Evolutionary conservation across 352 stramenopile genomes (phyloP), one percentile per base, ranked within the genome.

Genomic region (Phytophthora sansomeana): DNA sequence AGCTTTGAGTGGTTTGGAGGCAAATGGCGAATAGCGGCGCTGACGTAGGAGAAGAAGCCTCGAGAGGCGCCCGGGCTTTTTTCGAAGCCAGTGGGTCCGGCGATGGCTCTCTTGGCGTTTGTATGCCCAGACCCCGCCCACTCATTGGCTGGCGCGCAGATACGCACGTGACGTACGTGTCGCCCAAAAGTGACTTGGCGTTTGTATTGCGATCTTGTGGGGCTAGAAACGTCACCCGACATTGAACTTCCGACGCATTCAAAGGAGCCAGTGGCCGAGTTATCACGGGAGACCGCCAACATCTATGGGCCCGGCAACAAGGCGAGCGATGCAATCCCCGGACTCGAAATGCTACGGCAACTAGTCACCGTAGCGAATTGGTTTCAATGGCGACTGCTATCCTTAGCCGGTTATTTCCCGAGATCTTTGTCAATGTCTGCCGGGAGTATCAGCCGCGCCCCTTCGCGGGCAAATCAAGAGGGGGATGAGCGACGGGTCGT

Each of bases 21-120:
- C 66, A 72, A 78, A 75, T 78, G 60, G 38, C 16, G 48, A 72
- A 66, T 77, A 63, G 33, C 39, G 50, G 19, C 54, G 61, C 66
- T 74, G 69, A 77, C 63, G 64, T 74, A 73, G 60, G 63, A n/a
- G n/a, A n/a, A n/a, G n/a, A n/a, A n/a, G n/a, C n/a, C n/a, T n/a
- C n/a, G n/a, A n/a, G 56, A 72, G 44, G 16, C 61, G 52, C 9
- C 24, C 39, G 44, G 56, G 58, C 47, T 73, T 69, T 73, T 73
- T 69, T 66, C 57, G 63, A 76, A 69, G 61, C 30, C 17, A 26
- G 33, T 21, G 17, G 56, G 30, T 43, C 10, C 19, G 14, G n/a
- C n/a, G n/a, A n/a, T n/a, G n/a, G n/a, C n/a, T n/a, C n/a, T n/a
- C n/a, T n/a, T 43, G 14, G 38, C 14, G 5, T 19, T 43, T 43